Evolutionary conservation across 2,329 filamentous ascomycete species (phyloP), one percentile per base, ranked within the genome.

Genomic region (Nemania serpens): DNA sequence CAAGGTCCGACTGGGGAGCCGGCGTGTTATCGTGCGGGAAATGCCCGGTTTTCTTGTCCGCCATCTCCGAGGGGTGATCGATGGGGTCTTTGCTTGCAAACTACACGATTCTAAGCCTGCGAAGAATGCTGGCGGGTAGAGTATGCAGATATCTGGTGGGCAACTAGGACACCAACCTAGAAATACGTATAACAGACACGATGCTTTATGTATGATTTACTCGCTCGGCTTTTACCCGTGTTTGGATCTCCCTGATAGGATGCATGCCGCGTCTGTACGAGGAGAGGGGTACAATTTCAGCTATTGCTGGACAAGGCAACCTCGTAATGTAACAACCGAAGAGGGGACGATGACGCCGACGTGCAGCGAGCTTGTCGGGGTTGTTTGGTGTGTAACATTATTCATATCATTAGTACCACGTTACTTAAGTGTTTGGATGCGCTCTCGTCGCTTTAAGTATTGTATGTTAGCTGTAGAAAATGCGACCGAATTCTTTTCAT

Each of bases 11-110:
- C 56, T 75, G 68, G 41, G 82, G 79, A 2, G 78, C 67, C 34
- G 71, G 73, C 66, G 82, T 87, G 71, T 83, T 86, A 69, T 85
- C 75, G 71, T 87, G 85, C 65, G 76, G 75, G 70, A 89, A 89
- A 65, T 74, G 74, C 58, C 85, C 82, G 59, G 77, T 77, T 41
- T 74, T 73, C 66, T 78, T 76, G 57, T 78, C 74, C 54, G 77
- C 75, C 77, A 77, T 80, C 42, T 67, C 71, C 62, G 41, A n/a
- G 4, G 4, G 11, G 11, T 39, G 11, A n/a, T 39, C 36, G 11
- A 4, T 12, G 4, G n/a, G 36, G 11, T 39, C 36, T 3, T 39
- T 39, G 15, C 36, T 12, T 39, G 11, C 4, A 10, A 39, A 39
- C 15, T 39, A n/a, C 36, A 12, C 36, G 25, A 29, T 7, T 29